Conservation (phyloP, 2,329 filamentous ascomycete genomes). For the Aspergillus pseudonomiae region DNA sequence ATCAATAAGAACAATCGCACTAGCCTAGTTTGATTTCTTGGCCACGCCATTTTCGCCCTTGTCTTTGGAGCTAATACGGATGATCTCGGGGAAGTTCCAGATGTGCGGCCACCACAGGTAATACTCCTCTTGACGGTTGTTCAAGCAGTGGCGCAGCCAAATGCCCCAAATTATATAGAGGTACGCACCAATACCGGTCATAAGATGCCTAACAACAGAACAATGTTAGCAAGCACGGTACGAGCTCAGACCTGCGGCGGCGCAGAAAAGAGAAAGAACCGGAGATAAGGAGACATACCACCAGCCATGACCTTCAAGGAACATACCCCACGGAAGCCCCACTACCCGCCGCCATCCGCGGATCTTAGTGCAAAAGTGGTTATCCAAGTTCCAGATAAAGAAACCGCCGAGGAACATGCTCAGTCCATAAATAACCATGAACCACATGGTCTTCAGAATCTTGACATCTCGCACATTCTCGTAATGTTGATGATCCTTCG, state of each 20-base stretch:
- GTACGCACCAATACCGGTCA: slow-evolving; percentile 82
- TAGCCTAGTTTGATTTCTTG: slow-evolving; percentile 34
- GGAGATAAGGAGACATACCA: slow-evolving; percentile 53
- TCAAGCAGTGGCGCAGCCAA: slow-evolving; percentile 77
- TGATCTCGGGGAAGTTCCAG: slow-evolving; percentile 60
- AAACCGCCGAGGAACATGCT: slow-evolving; percentile 75
- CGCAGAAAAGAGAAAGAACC: background rate
- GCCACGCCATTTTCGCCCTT: slow-evolving; percentile 26
- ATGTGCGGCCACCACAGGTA: slow-evolving; percentile 69
- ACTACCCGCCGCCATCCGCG: slow-evolving; percentile 67
- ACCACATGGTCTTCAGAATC: slow-evolving; percentile 72
- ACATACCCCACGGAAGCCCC: slow-evolving; percentile 76
- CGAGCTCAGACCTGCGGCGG: background rate
- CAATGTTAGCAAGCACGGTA: slow-evolving; percentile 17
- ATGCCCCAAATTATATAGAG: slow-evolving; percentile 83
- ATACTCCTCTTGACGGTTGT: slow-evolving; percentile 72
- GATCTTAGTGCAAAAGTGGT: slow-evolving; percentile 70
- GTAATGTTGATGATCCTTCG: slow-evolving; percentile 49
- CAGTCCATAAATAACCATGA: slow-evolving; percentile 70
- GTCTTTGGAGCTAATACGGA: slow-evolving; percentile 33
- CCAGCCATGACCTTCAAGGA: slow-evolving; percentile 75
- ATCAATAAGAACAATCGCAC: background rate
- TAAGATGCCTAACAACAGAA: slow-evolving; percentile 63
- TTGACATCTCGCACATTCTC: slow-evolving; percentile 59
- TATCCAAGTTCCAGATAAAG: slow-evolving; percentile 77